Conservation (phyloP, 257 asterid genomes). For the Fraxinus cuspidata region DNA sequence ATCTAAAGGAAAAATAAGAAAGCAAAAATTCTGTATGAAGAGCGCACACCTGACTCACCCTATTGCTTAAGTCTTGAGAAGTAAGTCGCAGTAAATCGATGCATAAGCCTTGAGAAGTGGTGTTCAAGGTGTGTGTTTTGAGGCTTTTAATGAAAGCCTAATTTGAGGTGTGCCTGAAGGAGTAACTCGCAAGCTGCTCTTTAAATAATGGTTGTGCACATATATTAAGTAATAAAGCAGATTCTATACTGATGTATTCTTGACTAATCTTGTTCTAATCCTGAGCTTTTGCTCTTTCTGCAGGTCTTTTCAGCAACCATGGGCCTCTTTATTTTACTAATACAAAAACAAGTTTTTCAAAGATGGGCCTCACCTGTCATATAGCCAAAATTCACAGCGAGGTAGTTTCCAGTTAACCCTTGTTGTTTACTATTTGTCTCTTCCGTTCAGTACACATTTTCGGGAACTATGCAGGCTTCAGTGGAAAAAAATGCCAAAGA, state of each 20-base stretch:
- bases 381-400: slow-evolving; percentile 61
- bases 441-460: slow-evolving; percentile 30
- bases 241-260: not conserved
- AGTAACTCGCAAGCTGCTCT: not conserved
- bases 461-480: slow-evolving; percentile 62
- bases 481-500: slow-evolving; percentile 92
- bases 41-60: not conserved
- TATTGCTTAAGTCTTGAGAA: not conserved
- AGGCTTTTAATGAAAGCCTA: not conserved
- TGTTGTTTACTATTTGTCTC: slow-evolving; percentile 6
- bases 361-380: slow-evolving; percentile 95
- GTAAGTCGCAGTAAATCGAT: too few relatives aligned
- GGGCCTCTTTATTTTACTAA: slow-evolving; percentile 78
- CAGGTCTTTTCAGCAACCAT: slow-evolving; percentile 76
- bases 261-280: not conserved
- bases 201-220: not conserved
- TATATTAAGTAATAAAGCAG: not conserved
- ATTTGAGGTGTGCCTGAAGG: not conserved
- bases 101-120: not conserved
- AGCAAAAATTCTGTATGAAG: not conserved
- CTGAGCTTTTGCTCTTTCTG: not conserved
- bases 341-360: slow-evolving; percentile 76
- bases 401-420: slow-evolving; percentile 1
- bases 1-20: not conserved
- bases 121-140: not conserved